These are phyloP conservation scores for Apiospora marii DNA, from an alignment of 2,329 filamentous ascomycete genomes.

Conservation along the genomic window DNA sequence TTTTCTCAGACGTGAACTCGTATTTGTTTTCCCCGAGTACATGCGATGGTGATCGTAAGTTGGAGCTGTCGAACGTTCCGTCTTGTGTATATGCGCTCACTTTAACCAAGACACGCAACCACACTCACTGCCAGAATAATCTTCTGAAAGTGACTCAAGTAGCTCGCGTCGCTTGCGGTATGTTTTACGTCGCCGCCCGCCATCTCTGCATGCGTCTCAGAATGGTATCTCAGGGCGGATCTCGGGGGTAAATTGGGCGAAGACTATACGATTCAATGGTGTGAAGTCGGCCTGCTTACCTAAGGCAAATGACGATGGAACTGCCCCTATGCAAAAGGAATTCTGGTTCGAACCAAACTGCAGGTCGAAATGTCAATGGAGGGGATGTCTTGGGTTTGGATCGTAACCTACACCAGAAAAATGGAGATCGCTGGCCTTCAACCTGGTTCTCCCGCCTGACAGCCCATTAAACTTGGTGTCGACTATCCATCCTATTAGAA, in stretches of 20 bases:
- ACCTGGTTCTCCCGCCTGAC: not conserved
- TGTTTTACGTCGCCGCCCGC: not conserved
- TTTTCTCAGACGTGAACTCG: conserved; percentile 19
- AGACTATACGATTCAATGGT: not conserved
- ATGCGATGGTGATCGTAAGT: not conserved
- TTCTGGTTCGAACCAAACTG: not conserved
- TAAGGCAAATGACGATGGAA: conserved; percentile 15
- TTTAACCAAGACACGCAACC: conserved; percentile 2
- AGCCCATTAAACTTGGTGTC: not conserved
- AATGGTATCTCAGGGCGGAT: not conserved
- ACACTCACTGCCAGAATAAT: not conserved
- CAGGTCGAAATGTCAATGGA: conserved; percentile 11
- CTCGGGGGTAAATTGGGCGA: not conserved
- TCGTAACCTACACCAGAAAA: conserved; percentile 14
- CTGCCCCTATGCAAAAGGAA: conserved; percentile 7
- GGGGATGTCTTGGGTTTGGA: conserved; percentile 12
- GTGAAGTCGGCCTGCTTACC: conserved; percentile 1
- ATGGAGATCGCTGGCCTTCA: not conserved
- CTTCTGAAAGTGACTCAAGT: conserved; percentile 3
- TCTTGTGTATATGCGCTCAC: not conserved
- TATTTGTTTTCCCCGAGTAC: conserved; percentile 12
- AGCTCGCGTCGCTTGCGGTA: not conserved
- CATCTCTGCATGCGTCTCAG: conserved; percentile 13
- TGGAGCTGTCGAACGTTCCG: conserved; percentile 7
- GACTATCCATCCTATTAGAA: conserved; percentile 3